phyloP scores from a whole-genome alignment of 768 basidiomycete genomes.

The Mycena floridula region DNA sequence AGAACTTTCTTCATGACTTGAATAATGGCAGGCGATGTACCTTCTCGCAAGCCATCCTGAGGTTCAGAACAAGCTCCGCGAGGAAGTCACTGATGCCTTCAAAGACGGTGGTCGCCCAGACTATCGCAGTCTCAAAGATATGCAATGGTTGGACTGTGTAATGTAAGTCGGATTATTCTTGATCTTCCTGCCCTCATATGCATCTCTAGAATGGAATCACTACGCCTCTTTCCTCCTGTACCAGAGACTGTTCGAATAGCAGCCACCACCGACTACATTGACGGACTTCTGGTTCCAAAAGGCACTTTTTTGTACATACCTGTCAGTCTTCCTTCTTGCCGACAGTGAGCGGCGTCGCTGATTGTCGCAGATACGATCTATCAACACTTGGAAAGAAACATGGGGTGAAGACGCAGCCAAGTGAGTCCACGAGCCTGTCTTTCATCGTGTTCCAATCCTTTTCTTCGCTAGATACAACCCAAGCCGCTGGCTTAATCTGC shows the following conservation, averaged over 20 bases:
- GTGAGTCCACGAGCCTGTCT: conserved; percentile 19
- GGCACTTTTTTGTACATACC: conserved; percentile 37
- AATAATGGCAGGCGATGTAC: conserved; percentile 37
- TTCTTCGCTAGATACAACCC: conserved; percentile 34
- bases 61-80: conserved; percentile 43
- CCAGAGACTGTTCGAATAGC: conserved; percentile 33
- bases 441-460: not conserved
- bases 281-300: conserved; percentile 36
- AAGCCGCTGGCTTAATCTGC: conserved; percentile 37
- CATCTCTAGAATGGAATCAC: conserved; percentile 28
- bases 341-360: not conserved
- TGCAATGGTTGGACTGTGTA: conserved; percentile 34
- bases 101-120: conserved; percentile 25
- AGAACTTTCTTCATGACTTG: conserved; percentile 4
- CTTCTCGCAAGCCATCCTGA: conserved; percentile 44
- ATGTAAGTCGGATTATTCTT: conserved; percentile 22
- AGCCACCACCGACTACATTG: conserved; percentile 30
- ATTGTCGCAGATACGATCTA: conserved; percentile 34
- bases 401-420: conserved; percentile 50
- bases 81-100: conserved; percentile 41
- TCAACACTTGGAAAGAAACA: conserved; percentile 42
- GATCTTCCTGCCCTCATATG: not conserved
- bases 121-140: conserved; percentile 32
- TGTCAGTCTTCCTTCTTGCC: conserved; percentile 11
- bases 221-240: conserved; percentile 34